Percentiles rank a stretch among this genome's conserved stretches.
Evolutionary conservation across 805 yeast genomes (phyloP).

Genomic region (Saccharomycopsis malanga): DNA sequence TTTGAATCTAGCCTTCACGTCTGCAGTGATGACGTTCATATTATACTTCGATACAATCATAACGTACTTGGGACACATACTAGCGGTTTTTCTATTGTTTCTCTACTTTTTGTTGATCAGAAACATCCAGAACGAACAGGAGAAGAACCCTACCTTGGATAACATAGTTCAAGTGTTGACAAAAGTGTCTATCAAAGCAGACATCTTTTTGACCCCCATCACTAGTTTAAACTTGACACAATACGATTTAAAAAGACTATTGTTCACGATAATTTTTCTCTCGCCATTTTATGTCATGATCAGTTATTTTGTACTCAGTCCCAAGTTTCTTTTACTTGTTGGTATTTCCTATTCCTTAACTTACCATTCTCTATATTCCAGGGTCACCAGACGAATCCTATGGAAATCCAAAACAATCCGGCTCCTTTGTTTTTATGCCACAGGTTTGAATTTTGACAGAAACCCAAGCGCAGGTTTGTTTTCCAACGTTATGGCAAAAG

Average conservation of each 20-base stretch:
- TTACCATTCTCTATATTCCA: conserved; percentile 80
- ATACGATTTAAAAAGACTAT: conserved; percentile 69
- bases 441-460: conserved; percentile 71
- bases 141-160: conserved; percentile 73
- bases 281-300: conserved; percentile 78
- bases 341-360: conserved; percentile 47
- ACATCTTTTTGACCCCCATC: conserved; percentile 73
- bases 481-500: conserved; percentile 34
- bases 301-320: conserved; percentile 61
- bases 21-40: conserved; percentile 49
- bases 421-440: conserved; percentile 66
- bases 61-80: conserved; percentile 75
- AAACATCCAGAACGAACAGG: conserved; percentile 48
- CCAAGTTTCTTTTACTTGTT: conserved; percentile 54
- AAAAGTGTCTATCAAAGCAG: conserved; percentile 66
- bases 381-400: conserved; percentile 72
- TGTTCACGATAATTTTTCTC: conserved; percentile 76
- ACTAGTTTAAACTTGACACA: conserved; percentile 65
- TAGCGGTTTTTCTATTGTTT: conserved; percentile 55
- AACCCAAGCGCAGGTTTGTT: conserved; percentile 34
- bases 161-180: conserved; percentile 75
- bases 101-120: conserved; percentile 53
- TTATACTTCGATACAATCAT: conserved; percentile 74
- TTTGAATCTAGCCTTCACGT: conserved; percentile 58
- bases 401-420: conserved; percentile 79